phyloP scores from a whole-genome alignment of 2,329 filamentous ascomycete genomes.

The Colletotrichum sp. region DNA sequence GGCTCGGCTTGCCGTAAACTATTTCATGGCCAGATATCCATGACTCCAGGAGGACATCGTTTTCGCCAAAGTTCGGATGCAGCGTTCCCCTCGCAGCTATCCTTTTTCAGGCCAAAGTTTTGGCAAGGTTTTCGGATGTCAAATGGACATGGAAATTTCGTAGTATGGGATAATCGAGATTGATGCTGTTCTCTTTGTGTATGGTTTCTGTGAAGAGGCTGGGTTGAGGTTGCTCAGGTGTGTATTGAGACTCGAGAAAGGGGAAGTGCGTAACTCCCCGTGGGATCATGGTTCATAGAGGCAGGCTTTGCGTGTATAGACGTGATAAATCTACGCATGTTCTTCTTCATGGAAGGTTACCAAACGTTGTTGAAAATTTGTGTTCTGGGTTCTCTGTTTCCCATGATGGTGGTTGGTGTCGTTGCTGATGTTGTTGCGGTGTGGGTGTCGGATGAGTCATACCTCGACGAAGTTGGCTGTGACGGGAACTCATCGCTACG shows the following conservation, averaged over 20 bases:
- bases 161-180: neutral
- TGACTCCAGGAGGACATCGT: neutral
- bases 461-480: neutral
- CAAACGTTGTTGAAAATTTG: too few relatives aligned
- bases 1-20: neutral
- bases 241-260: neutral
- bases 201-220: neutral
- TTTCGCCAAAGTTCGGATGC: neutral
- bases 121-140: neutral
- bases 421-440: neutral
- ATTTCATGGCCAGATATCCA: neutral
- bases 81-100: neutral
- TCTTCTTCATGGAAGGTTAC: neutral
- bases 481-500: neutral
- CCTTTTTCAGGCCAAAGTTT: neutral
- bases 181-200: rapidly evolving
- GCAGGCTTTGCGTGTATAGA: neutral
- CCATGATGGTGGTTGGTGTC: neutral
- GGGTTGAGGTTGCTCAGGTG: neutral
- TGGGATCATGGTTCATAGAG: neutral
- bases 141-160: neutral
- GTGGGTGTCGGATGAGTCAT: neutral
- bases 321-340: neutral
- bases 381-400: too few relatives aligned
- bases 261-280: neutral